Evolutionary conservation across 176 grass and related monocot species (phyloP).

Genomic region (Triticum dicoccoides): DNA sequence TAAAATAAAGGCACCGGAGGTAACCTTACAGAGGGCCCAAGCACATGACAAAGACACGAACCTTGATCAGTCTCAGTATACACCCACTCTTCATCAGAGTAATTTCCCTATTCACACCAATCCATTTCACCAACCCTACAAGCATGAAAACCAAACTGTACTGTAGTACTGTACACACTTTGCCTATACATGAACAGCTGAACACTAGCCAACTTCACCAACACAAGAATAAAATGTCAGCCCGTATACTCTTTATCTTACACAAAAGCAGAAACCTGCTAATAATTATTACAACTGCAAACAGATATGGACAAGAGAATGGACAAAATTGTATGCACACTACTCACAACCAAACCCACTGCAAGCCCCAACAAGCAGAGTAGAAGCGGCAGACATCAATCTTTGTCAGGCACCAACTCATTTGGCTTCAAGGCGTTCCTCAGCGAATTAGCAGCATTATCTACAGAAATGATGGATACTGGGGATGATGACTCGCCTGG

Average conservation of each 20-base stretch:
- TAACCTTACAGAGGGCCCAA: background rate
- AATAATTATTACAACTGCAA: background rate
- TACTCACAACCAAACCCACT: background rate
- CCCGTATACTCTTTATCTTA: background rate
- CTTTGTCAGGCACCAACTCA: background rate
- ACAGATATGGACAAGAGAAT: background rate
- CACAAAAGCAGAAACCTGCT: conserved; percentile 3
- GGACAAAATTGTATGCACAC: conserved; percentile 39
- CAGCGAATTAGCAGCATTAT: background rate
- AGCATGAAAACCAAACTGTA: background rate
- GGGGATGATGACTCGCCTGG: background rate
- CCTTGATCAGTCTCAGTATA: background rate
- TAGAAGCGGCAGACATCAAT: background rate
- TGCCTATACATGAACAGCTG: background rate
- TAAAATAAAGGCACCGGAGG: background rate
- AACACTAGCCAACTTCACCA: background rate
- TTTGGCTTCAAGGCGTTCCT: background rate
- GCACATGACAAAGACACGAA: background rate
- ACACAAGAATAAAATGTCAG: background rate
- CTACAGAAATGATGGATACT: background rate
- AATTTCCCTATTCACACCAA: background rate
- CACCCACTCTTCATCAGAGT: background rate
- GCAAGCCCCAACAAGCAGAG: conserved; percentile 7
- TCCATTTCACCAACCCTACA: background rate
- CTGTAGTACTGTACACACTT: background rate